Evolutionary conservation across 345 rosid genomes (phyloP), one percentile per base, ranked within the genome.

Genomic region (Acer campestre): DNA sequence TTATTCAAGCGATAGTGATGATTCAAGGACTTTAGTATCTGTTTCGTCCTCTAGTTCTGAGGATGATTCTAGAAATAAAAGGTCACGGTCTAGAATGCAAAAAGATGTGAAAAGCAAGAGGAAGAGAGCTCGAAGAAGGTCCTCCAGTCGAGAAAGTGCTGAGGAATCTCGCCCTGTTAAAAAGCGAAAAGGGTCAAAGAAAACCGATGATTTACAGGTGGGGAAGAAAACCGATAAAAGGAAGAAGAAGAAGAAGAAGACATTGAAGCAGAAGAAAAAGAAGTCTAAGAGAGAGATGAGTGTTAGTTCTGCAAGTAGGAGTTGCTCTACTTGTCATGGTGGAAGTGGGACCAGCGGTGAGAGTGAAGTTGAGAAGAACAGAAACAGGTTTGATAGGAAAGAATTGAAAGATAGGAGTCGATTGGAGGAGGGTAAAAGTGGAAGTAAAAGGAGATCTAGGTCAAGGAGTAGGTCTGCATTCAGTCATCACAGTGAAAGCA

Each of bases 31-130:
- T 75, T 83, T 82, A 13, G 70, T 70, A 14, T 89, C 92, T 51
- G 48, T 81, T 79, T 88, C 88, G 4, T 86, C 81, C 67, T 83
- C 85, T 62, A 83, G 88, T 70, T 89, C 92, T 1, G 94, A 88
- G 79, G 90, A 84, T 64, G 87, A 80, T 77, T 63, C 76, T 78
- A 84, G 77, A 73, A 82, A 82, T 79, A 75, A 79, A 66, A 88
- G 85, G 87, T 89, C 90, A 38, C 48, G 86, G 66, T 84, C 92
- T 72, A 82, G 55, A 22, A 48, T 81, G 7, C 72, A 82, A 22
- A 85, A 81, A 71, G 85, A 75, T 69, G 85, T 68, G 16, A 91
- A 88, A 77, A 70, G 74, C 46, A 80, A 82, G 77, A 92, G 84
- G 80, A 95, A 87, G 87, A 90, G 86, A 77, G 78, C 79, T 51